Evolutionary conservation across 345 rosid genomes (phyloP).

Genomic region (Noccaea caerulescens): DNA sequence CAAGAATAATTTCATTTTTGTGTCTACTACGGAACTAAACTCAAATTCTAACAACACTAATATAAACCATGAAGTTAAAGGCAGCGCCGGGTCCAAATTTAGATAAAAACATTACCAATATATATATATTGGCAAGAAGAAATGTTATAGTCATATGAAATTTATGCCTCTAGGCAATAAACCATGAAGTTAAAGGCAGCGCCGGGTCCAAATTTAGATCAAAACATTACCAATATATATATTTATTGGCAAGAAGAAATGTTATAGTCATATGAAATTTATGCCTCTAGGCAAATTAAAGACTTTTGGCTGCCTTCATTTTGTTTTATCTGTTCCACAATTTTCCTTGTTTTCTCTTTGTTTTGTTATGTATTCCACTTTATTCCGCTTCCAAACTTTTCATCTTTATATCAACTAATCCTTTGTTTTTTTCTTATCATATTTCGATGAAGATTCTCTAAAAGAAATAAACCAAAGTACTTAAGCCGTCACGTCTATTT

Average conservation of each 20-base stretch:
- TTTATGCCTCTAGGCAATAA: background rate
- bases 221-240: too few relatives aligned
- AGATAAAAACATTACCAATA: too few relatives aligned
- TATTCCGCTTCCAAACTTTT: slow-evolving; percentile 32
- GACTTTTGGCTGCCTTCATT: slow-evolving; percentile 37
- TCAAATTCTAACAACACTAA: slow-evolving; percentile 1
- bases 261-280: background rate
- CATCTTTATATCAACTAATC: slow-evolving; percentile 5
- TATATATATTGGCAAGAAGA: too few relatives aligned
- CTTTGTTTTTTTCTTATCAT: background rate
- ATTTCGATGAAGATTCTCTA: slow-evolving; percentile 33
- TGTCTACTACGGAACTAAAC: background rate
- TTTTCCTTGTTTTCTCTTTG: slow-evolving; percentile 34
- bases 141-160: too few relatives aligned
- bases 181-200: too few relatives aligned
- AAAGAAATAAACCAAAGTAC: slow-evolving; percentile 28
- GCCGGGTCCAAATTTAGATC: too few relatives aligned
- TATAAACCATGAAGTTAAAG: background rate
- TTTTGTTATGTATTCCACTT: slow-evolving; percentile 38
- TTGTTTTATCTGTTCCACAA: slow-evolving; percentile 30
- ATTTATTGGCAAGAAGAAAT: background rate
- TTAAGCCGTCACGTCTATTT: slow-evolving; percentile 37
- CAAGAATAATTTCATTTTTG: too few relatives aligned
- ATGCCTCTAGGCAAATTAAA: background rate
- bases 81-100: too few relatives aligned